Base-by-base conservation (phyloP, 768 basidiomycete species). In the Leucocoprinus leucothites region DNA sequence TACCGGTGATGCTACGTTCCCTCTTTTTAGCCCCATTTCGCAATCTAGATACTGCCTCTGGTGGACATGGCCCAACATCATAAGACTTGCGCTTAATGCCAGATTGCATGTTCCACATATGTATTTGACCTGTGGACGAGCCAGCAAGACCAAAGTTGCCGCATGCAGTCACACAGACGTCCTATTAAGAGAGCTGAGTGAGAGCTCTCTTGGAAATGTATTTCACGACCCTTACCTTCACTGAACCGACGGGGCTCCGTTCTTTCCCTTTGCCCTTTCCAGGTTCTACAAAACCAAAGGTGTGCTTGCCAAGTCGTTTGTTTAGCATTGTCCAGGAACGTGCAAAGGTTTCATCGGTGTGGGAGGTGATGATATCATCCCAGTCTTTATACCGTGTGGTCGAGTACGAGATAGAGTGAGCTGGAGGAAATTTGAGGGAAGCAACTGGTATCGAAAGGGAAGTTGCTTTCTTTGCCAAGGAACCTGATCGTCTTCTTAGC, bases 51-150 rank as follows among this genome's bases (percentile, higher is more conserved):
- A 71, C 61, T 7, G 78, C 78, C 58, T 82, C 82, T 19, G 77
- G 68, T 21, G 88, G 87, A 63, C 79, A 82, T 19, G 79, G 68
- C 0, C 87, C 88, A 21, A 96, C 64, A 57, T 77, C 73, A 67
- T 91, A 98, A 1, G 80, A 77, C 70, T 89, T 91, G 43, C 96
- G 79, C 61, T 82, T 81, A 56, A 94, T 80, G 1, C 97, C 97
- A 3, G 91, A 94, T 69, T 99, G 96, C 85, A 99, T 85, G 66
- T 98, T 99, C 89, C 93, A 98, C 87, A 95, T 87, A 56, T 84
- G 69, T 36, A 98, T 88, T 22, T 78, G 79, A 1, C 91, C 90
- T 0, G 82, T 86, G 1, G 91, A 90, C 1, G 89, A 88, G 22
- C 93, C 85, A 3, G 84, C 92, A 9, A 98, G 69, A 25, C 90